A percentile compares a stretch with the other conserved stretches of the same genome.
Conservation (phyloP, 257 asterid species). For the Ilex aquifolium region DNA sequence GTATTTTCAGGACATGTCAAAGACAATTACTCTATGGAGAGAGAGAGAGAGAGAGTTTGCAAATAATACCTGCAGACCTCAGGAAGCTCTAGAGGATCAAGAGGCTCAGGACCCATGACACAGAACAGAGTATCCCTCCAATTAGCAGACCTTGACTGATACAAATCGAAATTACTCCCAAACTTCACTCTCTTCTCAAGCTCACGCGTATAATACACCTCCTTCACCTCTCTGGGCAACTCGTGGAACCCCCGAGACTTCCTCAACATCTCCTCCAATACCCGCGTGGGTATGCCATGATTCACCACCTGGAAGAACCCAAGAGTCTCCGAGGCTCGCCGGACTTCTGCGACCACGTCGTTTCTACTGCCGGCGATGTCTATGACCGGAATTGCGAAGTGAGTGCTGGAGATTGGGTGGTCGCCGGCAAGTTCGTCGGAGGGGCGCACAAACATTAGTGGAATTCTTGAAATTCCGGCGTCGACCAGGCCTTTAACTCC, state of each 20-base stretch:
- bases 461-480: slow-evolving; percentile 12
- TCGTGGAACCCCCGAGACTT: slow-evolving; percentile 14
- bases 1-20: too few relatives aligned
- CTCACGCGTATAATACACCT: slow-evolving; percentile 13
- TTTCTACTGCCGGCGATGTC: slow-evolving; percentile 1
- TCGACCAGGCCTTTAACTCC: slow-evolving; percentile 25
- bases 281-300: slow-evolving; percentile 9
- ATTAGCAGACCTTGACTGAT: slow-evolving; percentile 3
- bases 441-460: slow-evolving; percentile 15
- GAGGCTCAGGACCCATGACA: slow-evolving; percentile 16
- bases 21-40: too few relatives aligned
- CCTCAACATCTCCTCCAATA: slow-evolving; percentile 12
- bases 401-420: not conserved
- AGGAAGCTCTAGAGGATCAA: slow-evolving; percentile 17
- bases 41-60: too few relatives aligned
- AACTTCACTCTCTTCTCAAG: not conserved
- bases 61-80: slow-evolving; percentile 13
- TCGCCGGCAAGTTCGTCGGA: not conserved
- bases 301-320: slow-evolving; percentile 24
- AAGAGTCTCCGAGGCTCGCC: slow-evolving; percentile 9
- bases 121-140: slow-evolving; percentile 19
- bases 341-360: slow-evolving; percentile 3
- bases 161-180: slow-evolving; percentile 12
- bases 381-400: slow-evolving; percentile 13
- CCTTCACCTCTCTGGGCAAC: slow-evolving; percentile 8